Conservation (phyloP, 805 yeast genomes). For the Brettanomyces custersianus region DNA sequence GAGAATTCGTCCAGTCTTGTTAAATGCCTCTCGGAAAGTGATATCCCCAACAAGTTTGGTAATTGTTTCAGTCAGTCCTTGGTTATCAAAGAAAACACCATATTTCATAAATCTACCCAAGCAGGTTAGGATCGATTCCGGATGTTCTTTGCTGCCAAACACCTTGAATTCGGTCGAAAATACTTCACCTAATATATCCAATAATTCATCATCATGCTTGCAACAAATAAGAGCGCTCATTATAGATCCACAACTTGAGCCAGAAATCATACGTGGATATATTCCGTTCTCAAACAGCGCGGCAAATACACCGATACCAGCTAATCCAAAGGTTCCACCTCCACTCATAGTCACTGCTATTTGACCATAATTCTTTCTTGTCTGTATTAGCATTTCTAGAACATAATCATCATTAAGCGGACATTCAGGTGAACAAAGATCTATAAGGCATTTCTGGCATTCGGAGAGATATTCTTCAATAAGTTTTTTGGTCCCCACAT, state of each 20-base stretch:
- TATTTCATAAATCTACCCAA: conserved; percentile 61
- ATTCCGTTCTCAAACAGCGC: conserved; percentile 66
- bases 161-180: conserved; percentile 47
- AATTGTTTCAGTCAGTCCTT: conserved; percentile 65
- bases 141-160: conserved; percentile 39
- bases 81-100: conserved; percentile 85
- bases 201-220: conserved; percentile 64
- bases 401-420: conserved; percentile 59
- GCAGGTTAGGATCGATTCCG: conserved; percentile 42
- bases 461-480: conserved; percentile 80
- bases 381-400: conserved; percentile 73
- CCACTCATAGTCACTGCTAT: conserved; percentile 94
- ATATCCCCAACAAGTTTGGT: conserved; percentile 73
- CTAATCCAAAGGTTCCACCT: conserved; percentile 88
- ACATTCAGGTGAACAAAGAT: conserved; percentile 29
- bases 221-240: conserved; percentile 84
- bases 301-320: conserved; percentile 86
- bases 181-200: conserved; percentile 48
- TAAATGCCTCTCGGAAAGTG: conserved; percentile 90
- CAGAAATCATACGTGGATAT: conserved; percentile 82
- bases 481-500: conserved; percentile 75
- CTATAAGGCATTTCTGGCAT: conserved; percentile 43
- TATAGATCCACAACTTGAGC: conserved; percentile 94
- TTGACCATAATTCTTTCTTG: conserved; percentile 85
- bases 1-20: conserved; percentile 86